phyloP scores from a whole-genome alignment of 2,329 filamentous ascomycete species.

The Colletotrichum sp. region DNA sequence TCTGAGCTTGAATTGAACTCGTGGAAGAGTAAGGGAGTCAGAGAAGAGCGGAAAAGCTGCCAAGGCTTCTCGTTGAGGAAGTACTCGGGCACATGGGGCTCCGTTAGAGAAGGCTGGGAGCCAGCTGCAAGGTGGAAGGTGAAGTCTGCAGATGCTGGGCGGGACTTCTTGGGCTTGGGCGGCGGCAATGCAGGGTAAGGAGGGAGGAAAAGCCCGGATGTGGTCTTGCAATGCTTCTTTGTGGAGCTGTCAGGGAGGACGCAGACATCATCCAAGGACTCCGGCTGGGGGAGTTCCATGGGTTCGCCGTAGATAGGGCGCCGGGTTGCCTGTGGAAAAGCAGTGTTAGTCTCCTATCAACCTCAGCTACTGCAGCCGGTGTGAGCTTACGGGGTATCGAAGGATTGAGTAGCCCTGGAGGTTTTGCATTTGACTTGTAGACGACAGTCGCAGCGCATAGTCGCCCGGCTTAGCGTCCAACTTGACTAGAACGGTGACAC shows the following conservation, averaged over 20 bases:
- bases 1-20: not conserved
- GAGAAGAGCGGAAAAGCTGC: constrained; percentile 14
- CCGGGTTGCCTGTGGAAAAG: not conserved
- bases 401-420: constrained; percentile 26
- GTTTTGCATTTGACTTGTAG: constrained; percentile 27
- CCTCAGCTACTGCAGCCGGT: not conserved
- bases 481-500: constrained; percentile 25
- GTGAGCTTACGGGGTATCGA: constrained; percentile 1
- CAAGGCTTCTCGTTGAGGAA: constrained; percentile 18
- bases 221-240: constrained; percentile 9
- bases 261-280: constrained; percentile 5
- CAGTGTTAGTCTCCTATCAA: not conserved
- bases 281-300: constrained; percentile 19
- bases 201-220: constrained; percentile 1
- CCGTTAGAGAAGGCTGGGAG: not conserved
- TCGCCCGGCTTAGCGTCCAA: constrained; percentile 22
- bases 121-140: constrained; percentile 4
- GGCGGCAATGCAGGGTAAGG: constrained; percentile 15
- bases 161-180: constrained; percentile 9
- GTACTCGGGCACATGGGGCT: not conserved
- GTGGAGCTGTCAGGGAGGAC: constrained; percentile 20
- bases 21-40: constrained; percentile 23
- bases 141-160: constrained; percentile 12
- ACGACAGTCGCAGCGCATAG: constrained; percentile 26
- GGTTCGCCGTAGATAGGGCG: constrained; percentile 21